These are phyloP conservation scores for Condylostoma magnum DNA, from an alignment of 169 alveolate genomes.

Conservation along the genomic window DNA sequence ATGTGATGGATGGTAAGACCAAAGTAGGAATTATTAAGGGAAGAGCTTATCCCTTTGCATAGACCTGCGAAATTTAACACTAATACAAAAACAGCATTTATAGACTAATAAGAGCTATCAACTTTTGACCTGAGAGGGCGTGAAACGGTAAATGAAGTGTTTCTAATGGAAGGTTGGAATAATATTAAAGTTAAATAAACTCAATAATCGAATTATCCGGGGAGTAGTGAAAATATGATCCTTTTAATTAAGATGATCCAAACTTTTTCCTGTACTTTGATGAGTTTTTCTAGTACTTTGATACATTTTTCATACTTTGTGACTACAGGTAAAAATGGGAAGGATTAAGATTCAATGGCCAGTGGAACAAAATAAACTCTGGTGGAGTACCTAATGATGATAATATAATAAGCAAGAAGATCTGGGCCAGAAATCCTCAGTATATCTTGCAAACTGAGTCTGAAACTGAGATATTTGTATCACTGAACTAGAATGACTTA, in stretches of 20 bases:
- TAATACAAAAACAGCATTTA: conserved; percentile 36
- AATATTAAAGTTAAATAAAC: conserved; percentile 39
- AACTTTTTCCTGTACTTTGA: conserved; percentile 75
- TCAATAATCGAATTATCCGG: conserved; percentile 19
- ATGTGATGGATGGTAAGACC: too few species aligned
- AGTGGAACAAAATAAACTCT: conserved; percentile 44
- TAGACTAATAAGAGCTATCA: conserved; percentile 74
- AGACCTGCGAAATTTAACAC: too few species aligned
- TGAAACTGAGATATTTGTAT: conserved; percentile 48
- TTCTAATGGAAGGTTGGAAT: conserved; percentile 44
- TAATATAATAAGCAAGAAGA: too few species aligned
- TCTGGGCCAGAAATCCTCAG: conserved; percentile 72
- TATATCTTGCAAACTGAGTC: conserved; percentile 25
- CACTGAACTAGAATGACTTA: conserved; percentile 70
- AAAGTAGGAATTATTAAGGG: too few species aligned
- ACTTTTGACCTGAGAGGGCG: conserved; percentile 85
- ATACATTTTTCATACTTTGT: conserved; percentile 59
- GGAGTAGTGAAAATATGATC: conserved; percentile 19
- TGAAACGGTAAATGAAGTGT: conserved; percentile 87
- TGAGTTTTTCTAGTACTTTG: conserved; percentile 71
- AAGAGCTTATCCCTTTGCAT: too few species aligned
- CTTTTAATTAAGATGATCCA: conserved; percentile 73
- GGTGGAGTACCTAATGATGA: conserved; percentile 63
- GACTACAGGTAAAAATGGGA: conserved; percentile 60
- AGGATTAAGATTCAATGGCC: conserved; percentile 51